Evolutionary conservation across 1,139 yeast genomes (phyloP).

Genomic region (Magnusiomyces ingens): DNA sequence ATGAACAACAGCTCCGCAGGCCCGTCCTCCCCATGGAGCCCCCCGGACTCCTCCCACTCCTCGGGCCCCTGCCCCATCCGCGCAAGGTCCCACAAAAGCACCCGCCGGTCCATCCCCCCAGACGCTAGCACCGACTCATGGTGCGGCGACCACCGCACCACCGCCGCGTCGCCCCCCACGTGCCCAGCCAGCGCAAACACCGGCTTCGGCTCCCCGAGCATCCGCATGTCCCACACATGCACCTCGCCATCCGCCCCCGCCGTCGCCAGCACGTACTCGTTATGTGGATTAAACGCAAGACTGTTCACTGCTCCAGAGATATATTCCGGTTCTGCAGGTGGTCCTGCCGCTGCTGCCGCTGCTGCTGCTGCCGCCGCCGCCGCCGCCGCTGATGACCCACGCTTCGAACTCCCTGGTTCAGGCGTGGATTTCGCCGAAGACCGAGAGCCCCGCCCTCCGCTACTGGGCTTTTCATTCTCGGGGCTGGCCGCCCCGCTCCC

Average conservation of each 20-base stretch:
- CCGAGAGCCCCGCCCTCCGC: not conserved
- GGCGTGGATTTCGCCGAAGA: not conserved
- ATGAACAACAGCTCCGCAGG: conserved; percentile 48
- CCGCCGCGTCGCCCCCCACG: conserved; percentile 11
- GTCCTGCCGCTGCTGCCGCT: not conserved
- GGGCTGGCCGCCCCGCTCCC: not conserved
- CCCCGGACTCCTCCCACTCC: conserved; percentile 23
- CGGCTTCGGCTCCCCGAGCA: not conserved
- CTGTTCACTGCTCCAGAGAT: conserved; percentile 49
- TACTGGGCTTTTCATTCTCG: not conserved
- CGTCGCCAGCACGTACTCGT: conserved; percentile 52
- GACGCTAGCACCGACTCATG: conserved; percentile 57
- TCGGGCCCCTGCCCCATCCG: conserved; percentile 24
- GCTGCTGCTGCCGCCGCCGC: not conserved
- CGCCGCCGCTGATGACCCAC: not conserved
- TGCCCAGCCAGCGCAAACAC: conserved; percentile 7
- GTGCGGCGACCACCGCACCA: conserved; percentile 62
- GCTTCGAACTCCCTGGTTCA: not conserved
- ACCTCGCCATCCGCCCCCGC: conserved; percentile 61
- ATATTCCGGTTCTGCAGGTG: conserved; percentile 28
- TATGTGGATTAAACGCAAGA: conserved; percentile 53
- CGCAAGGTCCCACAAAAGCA: conserved; percentile 62
- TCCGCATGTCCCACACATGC: conserved; percentile 64
- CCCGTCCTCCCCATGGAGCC: conserved; percentile 24
- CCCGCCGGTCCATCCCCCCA: conserved; percentile 64